These are phyloP conservation scores for Xylaria flabelliformis DNA, from an alignment of 495 filamentous ascomycete genomes.

Conservation along the genomic window DNA sequence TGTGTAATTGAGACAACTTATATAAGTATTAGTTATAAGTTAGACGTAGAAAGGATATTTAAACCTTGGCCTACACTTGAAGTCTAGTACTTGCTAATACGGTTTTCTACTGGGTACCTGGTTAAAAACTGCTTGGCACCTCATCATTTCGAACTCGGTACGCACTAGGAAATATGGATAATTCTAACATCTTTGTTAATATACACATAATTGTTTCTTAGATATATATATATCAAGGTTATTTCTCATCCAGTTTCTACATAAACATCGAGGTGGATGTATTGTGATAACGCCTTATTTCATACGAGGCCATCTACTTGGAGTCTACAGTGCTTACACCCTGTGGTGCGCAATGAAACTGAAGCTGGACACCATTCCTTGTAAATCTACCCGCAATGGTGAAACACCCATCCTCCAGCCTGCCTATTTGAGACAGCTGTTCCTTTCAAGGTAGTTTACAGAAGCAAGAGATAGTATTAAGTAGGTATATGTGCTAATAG, in stretches of 20 bases:
- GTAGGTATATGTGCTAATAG: conserved; percentile 1
- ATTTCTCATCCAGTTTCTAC: background rate
- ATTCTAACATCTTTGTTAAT: too few species aligned
- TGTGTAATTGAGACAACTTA: background rate
- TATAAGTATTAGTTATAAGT: too few species aligned
- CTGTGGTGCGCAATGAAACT: conserved; percentile 1
- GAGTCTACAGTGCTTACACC: background rate
- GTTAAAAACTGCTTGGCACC: too few species aligned
- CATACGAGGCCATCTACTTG: background rate
- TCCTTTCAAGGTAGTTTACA: background rate
- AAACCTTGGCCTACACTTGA: background rate
- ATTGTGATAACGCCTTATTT: background rate
- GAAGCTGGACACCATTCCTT: background rate
- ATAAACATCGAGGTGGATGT: background rate
- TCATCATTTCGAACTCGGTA: too few species aligned
- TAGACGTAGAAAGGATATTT: background rate
- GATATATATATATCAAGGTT: background rate
- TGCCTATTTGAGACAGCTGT: conserved; percentile 16
- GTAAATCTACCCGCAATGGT: conserved; percentile 16
- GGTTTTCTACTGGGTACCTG: too few species aligned
- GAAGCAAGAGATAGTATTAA: background rate
- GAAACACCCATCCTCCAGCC: conserved; percentile 21
- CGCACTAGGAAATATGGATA: too few species aligned
- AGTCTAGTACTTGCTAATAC: background rate
- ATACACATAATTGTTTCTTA: too few species aligned